phyloP scores from a whole-genome alignment of 1,284 basidiomycete genomes.

The Heterobasidion occidentale region DNA sequence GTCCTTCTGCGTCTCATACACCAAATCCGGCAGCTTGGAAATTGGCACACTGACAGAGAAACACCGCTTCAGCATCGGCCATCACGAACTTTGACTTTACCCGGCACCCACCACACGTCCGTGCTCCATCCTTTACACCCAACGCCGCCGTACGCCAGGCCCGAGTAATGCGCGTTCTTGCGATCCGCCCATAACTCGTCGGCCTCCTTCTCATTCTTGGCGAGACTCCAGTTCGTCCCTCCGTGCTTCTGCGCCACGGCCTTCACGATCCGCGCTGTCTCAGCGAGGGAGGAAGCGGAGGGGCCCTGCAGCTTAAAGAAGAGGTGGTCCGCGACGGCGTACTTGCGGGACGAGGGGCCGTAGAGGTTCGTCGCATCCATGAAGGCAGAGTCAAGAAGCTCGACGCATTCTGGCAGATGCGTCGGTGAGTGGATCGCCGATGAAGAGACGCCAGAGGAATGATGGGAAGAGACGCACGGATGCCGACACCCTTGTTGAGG shows the following conservation, averaged over 20 bases:
- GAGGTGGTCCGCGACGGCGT: constrained; percentile 65
- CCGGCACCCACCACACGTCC: constrained; percentile 63
- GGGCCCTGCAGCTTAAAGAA: constrained; percentile 88
- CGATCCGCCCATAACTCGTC: constrained; percentile 78
- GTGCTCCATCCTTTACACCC: constrained; percentile 70
- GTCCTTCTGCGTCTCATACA: constrained; percentile 73
- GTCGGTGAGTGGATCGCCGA: background rate
- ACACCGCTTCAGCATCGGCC: background rate
- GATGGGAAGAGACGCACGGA: background rate
- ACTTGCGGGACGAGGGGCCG: constrained; percentile 49
- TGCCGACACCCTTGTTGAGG: constrained; percentile 61
- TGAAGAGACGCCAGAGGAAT: background rate
- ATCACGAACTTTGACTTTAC: background rate
- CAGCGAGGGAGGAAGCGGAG: constrained; percentile 48
- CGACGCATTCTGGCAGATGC: constrained; percentile 48
- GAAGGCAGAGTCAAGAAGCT: constrained; percentile 67
- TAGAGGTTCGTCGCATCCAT: constrained; percentile 66
- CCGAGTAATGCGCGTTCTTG: constrained; percentile 76
- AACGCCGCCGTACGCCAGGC: constrained; percentile 52
- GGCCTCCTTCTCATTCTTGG: constrained; percentile 61
- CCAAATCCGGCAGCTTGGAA: constrained; percentile 68
- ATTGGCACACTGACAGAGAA: constrained; percentile 59
- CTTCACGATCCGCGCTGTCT: constrained; percentile 55
- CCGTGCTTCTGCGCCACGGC: constrained; percentile 57
- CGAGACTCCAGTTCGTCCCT: constrained; percentile 64